Conservation (phyloP, 2,329 filamentous ascomycete genomes). For the Neonectria sp. region DNA sequence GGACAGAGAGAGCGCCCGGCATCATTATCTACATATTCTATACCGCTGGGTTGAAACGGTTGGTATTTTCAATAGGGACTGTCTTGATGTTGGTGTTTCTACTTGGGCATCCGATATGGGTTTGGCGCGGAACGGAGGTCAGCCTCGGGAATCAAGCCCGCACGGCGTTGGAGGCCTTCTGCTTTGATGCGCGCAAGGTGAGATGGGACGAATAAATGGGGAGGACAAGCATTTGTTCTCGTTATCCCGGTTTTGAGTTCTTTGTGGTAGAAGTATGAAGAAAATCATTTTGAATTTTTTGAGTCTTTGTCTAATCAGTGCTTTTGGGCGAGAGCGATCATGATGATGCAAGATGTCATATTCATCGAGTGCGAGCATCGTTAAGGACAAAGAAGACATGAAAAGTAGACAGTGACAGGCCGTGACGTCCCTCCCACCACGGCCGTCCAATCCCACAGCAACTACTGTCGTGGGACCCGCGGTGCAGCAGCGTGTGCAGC, state of each 20-base stretch:
- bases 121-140: slow-evolving; percentile 33
- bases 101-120: slow-evolving; percentile 35
- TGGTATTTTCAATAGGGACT: slow-evolving; percentile 19
- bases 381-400: slow-evolving; percentile 37
- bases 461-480: slow-evolving; percentile 64
- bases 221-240: slow-evolving; percentile 1
- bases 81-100: slow-evolving; percentile 25
- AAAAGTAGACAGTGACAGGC: slow-evolving; percentile 52
- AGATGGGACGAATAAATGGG: slow-evolving; percentile 6
- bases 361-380: slow-evolving; percentile 40
- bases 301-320: slow-evolving; percentile 47
- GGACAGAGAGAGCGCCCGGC: slow-evolving; percentile 13
- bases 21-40: slow-evolving; percentile 29
- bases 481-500: slow-evolving; percentile 24
- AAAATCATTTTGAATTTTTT: slow-evolving; percentile 41
- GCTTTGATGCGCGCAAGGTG: slow-evolving; percentile 19
- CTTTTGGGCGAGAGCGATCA: slow-evolving; percentile 44
- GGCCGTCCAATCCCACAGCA: slow-evolving; percentile 57
- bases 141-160: slow-evolving; percentile 38
- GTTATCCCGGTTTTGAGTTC: background rate
- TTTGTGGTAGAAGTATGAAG: slow-evolving; percentile 28
- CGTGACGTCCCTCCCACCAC: slow-evolving; percentile 76
- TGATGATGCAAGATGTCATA: slow-evolving; percentile 45
- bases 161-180: slow-evolving; percentile 38
- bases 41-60: slow-evolving; percentile 16